These are phyloP conservation scores for Silybum marianum DNA, from an alignment of 129 eudicot genomes.

Conservation along the genomic window DNA sequence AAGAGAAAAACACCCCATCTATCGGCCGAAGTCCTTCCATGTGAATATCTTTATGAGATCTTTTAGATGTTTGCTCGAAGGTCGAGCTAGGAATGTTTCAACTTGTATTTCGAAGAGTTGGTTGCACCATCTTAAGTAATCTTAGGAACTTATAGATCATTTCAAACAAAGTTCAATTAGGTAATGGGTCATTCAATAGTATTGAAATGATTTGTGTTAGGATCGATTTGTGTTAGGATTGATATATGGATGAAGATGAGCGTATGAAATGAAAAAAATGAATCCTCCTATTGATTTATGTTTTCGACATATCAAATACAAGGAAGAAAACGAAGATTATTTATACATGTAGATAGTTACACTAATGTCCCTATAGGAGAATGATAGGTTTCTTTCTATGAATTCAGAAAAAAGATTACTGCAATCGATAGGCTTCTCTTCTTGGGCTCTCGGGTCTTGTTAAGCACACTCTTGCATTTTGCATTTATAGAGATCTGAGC, in stretches of 20 bases:
- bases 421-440: background rate
- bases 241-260: too few species aligned
- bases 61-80: background rate
- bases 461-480: background rate
- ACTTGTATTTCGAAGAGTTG: too few species aligned
- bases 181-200: background rate
- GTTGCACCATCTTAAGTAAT: too few species aligned
- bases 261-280: too few species aligned
- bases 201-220: background rate
- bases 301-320: background rate
- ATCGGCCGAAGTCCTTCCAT: background rate
- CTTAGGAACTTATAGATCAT: too few species aligned
- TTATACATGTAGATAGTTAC: background rate
- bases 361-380: background rate
- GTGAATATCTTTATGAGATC: background rate
- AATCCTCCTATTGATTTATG: background rate
- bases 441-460: background rate
- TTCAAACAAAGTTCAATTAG: background rate
- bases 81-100: too few species aligned
- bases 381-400: background rate
- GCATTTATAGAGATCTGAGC: background rate
- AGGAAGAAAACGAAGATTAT: background rate
- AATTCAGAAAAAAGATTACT: too few species aligned
- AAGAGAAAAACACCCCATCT: too few species aligned
- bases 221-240: too few species aligned